Percentiles rank a stretch among this genome's conserved stretches.
These are phyloP conservation scores for Talaromyces proteolyticus DNA, from an alignment of 495 filamentous ascomycete genomes.

Conservation along the genomic window DNA sequence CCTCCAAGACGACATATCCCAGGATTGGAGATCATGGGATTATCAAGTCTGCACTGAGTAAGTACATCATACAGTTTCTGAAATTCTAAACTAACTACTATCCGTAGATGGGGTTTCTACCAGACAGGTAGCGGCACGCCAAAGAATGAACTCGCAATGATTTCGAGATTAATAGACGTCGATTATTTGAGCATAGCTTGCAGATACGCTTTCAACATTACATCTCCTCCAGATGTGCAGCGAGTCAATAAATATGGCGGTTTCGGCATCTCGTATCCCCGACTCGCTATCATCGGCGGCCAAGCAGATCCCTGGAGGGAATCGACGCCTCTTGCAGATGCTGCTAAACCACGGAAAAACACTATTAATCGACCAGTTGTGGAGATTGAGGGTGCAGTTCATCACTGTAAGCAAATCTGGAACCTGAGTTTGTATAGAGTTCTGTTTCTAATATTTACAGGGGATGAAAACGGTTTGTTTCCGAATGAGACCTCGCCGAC, in stretches of 20 bases:
- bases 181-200: constrained; percentile 49
- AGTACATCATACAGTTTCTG: not conserved
- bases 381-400: constrained; percentile 55
- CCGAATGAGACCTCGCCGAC: constrained; percentile 2
- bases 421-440: not conserved
- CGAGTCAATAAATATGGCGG: constrained; percentile 59
- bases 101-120: constrained; percentile 61
- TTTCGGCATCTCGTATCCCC: constrained; percentile 56
- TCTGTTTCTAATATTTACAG: not conserved
- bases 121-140: constrained; percentile 61
- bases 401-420: constrained; percentile 44
- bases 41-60: constrained; percentile 45
- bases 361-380: constrained; percentile 57
- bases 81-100: not conserved
- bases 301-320: constrained; percentile 66
- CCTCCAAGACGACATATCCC: constrained; percentile 36
- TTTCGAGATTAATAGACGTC: constrained; percentile 57
- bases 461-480: constrained; percentile 6
- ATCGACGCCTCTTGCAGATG: constrained; percentile 55
- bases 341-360: constrained; percentile 35
- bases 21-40: constrained; percentile 52
- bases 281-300: constrained; percentile 63
- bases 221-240: constrained; percentile 44
- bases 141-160: constrained; percentile 47
- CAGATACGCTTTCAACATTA: constrained; percentile 57